phyloP scores from a whole-genome alignment of 306 rosid species.

The Cucurbita maxima region DNA sequence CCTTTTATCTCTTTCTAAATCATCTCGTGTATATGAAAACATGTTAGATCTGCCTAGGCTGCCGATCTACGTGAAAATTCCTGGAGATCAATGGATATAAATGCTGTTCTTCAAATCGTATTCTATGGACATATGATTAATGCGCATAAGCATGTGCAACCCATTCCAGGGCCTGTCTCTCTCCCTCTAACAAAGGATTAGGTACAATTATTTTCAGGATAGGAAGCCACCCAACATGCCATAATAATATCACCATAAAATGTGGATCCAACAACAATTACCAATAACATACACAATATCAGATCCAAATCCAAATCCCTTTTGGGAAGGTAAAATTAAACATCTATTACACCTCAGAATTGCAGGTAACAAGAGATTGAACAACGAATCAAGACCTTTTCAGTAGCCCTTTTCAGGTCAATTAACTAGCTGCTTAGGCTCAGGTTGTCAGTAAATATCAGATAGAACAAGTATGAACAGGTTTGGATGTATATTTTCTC shows the following conservation, averaged over 20 bases:
- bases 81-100: neutral
- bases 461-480: neutral
- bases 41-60: neutral
- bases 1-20: too few species aligned
- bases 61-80: neutral
- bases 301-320: neutral
- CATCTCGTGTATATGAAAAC: neutral
- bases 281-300: neutral
- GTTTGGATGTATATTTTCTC: neutral
- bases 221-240: neutral
- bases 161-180: neutral
- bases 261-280: constrained; percentile 2
- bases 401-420: neutral
- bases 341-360: neutral
- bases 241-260: neutral
- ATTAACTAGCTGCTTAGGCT: neutral
- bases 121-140: neutral
- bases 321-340: neutral
- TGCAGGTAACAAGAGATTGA: neutral
- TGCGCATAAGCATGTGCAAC: constrained; percentile 1
- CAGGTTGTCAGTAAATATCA: neutral
- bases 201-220: constrained; percentile 5
- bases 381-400: neutral
- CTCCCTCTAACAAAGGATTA: constrained; percentile 4
- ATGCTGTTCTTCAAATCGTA: neutral